A percentile compares a stretch with the other conserved stretches of the same genome.
Conservation (phyloP, 2,329 filamentous ascomycete species). For the Colletotrichum australisinense region DNA sequence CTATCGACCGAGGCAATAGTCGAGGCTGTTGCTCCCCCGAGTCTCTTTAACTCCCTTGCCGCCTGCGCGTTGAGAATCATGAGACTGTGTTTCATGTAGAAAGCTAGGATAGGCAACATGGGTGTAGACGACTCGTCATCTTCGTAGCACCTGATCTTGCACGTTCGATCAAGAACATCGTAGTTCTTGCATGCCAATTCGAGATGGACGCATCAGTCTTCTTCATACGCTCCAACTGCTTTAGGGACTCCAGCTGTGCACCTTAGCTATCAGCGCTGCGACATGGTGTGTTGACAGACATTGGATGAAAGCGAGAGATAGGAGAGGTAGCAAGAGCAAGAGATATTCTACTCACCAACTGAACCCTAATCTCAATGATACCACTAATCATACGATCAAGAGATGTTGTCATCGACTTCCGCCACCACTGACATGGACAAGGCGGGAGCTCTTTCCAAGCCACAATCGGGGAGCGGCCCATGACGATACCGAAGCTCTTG, state of each 20-base stretch:
- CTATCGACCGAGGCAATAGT: conserved; percentile 29
- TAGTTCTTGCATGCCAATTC: conserved; percentile 38
- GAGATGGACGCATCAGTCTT: conserved; percentile 35
- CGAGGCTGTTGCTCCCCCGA: too few relatives aligned
- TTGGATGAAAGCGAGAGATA: not conserved
- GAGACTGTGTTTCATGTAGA: conserved; percentile 42
- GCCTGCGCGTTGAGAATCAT: conserved; percentile 42
- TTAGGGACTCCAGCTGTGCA: conserved; percentile 2
- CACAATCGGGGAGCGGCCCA: conserved; percentile 24
- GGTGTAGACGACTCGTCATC: not conserved
- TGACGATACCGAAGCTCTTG: conserved; percentile 35
- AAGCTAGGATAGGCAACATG: conserved; percentile 37
- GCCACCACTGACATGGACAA: conserved; percentile 31
- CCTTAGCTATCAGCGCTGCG: not conserved
- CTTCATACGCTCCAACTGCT: conserved; percentile 31
- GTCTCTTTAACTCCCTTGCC: conserved; percentile 36
- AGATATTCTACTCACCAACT: conserved; percentile 25
- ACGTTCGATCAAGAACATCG: conserved; percentile 14
- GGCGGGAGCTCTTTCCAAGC: conserved; percentile 34
- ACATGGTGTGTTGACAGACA: not conserved
- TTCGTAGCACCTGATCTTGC: not conserved
- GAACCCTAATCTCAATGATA: conserved; percentile 38
- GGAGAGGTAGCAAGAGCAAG: too few relatives aligned
- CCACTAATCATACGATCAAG: conserved; percentile 40
- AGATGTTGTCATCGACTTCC: conserved; percentile 36